Evolutionary conservation across 192 early-diverging fungal genomes (phyloP).

Genomic region (Lobosporangium transversale): DNA sequence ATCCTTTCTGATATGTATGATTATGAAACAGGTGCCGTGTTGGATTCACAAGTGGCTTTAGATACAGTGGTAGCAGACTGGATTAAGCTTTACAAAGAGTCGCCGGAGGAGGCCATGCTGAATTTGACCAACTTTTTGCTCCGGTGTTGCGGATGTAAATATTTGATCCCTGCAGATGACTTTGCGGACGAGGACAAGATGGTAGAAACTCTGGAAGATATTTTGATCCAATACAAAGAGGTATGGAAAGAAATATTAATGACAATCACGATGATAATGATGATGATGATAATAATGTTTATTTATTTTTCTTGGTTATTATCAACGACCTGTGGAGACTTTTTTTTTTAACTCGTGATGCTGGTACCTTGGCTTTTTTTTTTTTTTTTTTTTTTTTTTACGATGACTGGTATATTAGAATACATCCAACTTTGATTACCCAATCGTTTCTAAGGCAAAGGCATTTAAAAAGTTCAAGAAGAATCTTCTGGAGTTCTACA

Average conservation of each 20-base stretch:
- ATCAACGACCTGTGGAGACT: neutral
- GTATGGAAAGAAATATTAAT: slow-evolving; percentile 40
- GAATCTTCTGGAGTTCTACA: slow-evolving; percentile 76
- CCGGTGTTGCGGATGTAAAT: slow-evolving; percentile 54
- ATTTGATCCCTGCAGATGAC: slow-evolving; percentile 8
- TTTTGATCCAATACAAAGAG: slow-evolving; percentile 69
- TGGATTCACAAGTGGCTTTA: slow-evolving; percentile 63
- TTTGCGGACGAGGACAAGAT: slow-evolving; percentile 61
- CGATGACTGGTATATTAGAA: slow-evolving; percentile 28
- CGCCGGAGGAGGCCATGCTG: slow-evolving; percentile 64
- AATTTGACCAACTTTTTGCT: slow-evolving; percentile 83
- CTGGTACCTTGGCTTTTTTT: too few relatives aligned
- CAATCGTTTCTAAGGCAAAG: slow-evolving; percentile 77
- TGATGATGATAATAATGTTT: too few relatives aligned
- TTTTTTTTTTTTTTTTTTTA: neutral
- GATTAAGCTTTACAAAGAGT: slow-evolving; percentile 70
- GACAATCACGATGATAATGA: too few relatives aligned
- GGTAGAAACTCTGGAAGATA: slow-evolving; percentile 62
- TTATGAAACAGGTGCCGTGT: slow-evolving; percentile 53
- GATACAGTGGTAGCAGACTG: slow-evolving; percentile 75
- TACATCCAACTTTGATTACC: slow-evolving; percentile 72
- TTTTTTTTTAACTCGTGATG: neutral
- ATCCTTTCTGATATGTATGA: too few relatives aligned
- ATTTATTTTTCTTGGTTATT: too few relatives aligned
- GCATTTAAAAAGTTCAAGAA: slow-evolving; percentile 72